Evolutionary conservation across 2,329 filamentous ascomycete species (phyloP), one percentile per base, ranked within the genome.

Genomic region (Aspergillus aculeatinus): DNA sequence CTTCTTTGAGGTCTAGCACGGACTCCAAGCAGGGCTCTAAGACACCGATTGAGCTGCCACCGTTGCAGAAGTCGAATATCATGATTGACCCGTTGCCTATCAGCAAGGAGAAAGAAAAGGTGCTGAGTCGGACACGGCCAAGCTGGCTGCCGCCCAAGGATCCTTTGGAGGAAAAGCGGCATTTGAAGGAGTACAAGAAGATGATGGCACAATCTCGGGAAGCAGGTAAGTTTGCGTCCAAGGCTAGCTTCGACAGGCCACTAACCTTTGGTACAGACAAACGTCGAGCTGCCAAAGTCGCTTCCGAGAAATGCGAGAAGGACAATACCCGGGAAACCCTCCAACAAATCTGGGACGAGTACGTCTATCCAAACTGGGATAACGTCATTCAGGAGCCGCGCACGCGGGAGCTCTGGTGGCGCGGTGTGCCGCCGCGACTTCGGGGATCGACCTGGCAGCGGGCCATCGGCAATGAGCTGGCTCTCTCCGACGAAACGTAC

Each of bases 121-220:
- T 87, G 16, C 74, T 88, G 23, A 84, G 80, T 81, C 88, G 76
- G 78, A 94, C 70, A 76, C 88, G 77, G 79, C 93, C 82, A 39
- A 88, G 83, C 51, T 90, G 82, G 87, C 79, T 86, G 56, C 87
- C 86, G 21, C 86, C 86, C 9, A 87, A 85, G 77, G 88, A 95
- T 65, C 93, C 92, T 2, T 90, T 90, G 57, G 95, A 99, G 75
- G 95, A 99, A 78, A 90, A 86, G 73, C 89, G 88, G 66, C 95
- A 99, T 75, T 74, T 99, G 65, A 92, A 86, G 70, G 83, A 88
- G 67, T 88, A 87, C 70, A 84, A 87, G 75, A 80, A 79, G 67
- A 88, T 88, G 85, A 85, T 88, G 84, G 82, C 82, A n/a, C 77
- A 82, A 49, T 82, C 85, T 29, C 79, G 83, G 47, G 85, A 87